These are phyloP conservation scores for Rhododendron ferrugineum DNA, from an alignment of 148 eudicot species.

Conservation along the genomic window DNA sequence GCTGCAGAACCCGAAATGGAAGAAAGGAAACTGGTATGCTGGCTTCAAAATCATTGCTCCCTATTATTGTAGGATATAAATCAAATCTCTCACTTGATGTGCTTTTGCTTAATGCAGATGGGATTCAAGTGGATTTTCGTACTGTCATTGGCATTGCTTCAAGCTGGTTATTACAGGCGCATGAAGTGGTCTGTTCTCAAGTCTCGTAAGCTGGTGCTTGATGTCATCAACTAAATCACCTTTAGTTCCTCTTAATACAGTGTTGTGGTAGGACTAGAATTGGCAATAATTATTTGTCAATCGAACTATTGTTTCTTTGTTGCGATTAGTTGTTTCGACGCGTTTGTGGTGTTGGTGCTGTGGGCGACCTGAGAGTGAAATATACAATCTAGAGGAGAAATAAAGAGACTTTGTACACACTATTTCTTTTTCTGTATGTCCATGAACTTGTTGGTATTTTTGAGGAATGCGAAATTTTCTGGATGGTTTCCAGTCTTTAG, in stretches of 20 bases:
- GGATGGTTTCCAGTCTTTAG: not conserved
- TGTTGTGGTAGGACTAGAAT: constrained; percentile 7
- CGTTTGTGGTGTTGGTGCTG: not conserved
- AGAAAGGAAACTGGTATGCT: constrained; percentile 83
- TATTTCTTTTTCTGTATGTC: not conserved
- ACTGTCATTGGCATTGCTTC: constrained; percentile 86
- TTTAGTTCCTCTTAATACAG: not conserved
- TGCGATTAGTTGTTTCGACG: not conserved
- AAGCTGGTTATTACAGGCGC: constrained; percentile 97
- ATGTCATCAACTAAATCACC: constrained; percentile 67
- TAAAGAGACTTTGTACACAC: not conserved
- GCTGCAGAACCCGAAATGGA: constrained; percentile 99
- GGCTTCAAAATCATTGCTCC: not conserved
- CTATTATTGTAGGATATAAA: not conserved
- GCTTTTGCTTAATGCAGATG: constrained; percentile 51
- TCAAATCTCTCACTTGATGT: not conserved
- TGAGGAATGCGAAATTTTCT: not conserved
- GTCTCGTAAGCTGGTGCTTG: constrained; percentile 86
- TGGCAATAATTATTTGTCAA: constrained; percentile 14
- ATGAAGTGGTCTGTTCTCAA: constrained; percentile 91
- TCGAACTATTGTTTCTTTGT: not conserved
- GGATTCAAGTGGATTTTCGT: constrained; percentile 99
- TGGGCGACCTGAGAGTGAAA: not conserved
- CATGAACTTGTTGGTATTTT: not conserved
- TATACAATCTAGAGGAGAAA: constrained; percentile 4